Evolutionary conservation across 345 rosid species (phyloP), one percentile per base, ranked within the genome.

Genomic region (Raphanus raphanistrum): DNA sequence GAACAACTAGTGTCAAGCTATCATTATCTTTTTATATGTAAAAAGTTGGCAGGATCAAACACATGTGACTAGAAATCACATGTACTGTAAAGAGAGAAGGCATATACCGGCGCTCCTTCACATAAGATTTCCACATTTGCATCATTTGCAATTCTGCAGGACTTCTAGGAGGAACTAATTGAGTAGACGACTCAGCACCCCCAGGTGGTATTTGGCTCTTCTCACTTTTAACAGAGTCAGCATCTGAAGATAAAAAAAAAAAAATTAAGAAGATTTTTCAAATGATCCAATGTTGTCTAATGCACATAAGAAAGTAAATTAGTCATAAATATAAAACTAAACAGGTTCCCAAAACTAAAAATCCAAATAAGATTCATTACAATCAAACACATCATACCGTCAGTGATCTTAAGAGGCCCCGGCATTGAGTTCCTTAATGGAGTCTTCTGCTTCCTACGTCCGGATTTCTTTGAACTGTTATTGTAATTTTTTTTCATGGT

Each of bases 391-490:
- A 77, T 21, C 84, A 58, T 88, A 91, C 94, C 92, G 21, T 85
- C 87, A 79, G 84, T 28, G 31, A 28, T 81, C 80, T 85, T 91
- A 68, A 90, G 88, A 76, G 87, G 82, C 57, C 78, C 88, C 78
- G 89, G 86, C 82, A 79, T 89, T 77, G 86, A 66, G 81, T 82
- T 86, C 76, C 78, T 93, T 79, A 83, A 79, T 71, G 79, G 82
- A 70, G 68, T 83, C 81, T 77, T 87, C 4, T 76, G 81, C 82
- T 88, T 85, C 77, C 85, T 91, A 72, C 84, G 86, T 72, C 87
- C 87, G 68, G 75, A 79, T 78, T 86, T 87, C 82, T 88, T 91
- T 73, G 96, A 91, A 75, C 99, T 96, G 85, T 65, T 63, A 75
- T 48, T 48, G 55, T 73, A 73, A 50, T 10, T 80, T 58, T 41